Percentiles rank a stretch among this genome's conserved stretches.
These are phyloP conservation scores for Teratosphaeria gauchensis DNA, from an alignment of 2,329 filamentous ascomycete genomes.

Conservation along the genomic window DNA sequence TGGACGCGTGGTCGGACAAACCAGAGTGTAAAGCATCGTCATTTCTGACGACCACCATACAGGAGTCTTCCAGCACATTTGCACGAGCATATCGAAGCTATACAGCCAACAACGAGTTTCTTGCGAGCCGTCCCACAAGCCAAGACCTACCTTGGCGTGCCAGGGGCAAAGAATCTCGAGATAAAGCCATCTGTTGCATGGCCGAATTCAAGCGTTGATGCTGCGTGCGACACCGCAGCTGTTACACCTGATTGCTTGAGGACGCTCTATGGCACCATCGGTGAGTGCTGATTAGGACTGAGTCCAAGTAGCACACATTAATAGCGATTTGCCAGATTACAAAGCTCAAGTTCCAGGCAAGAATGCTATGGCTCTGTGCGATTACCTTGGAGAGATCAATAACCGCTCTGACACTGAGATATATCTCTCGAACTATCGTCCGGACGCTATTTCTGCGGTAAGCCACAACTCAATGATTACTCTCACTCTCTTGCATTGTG, in stretches of 20 bases:
- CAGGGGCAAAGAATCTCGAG: background rate
- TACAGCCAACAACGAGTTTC: slow-evolving; percentile 44
- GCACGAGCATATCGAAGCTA: slow-evolving; percentile 44
- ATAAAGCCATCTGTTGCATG: background rate
- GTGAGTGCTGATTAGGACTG: background rate
- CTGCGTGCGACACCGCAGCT: slow-evolving; percentile 19
- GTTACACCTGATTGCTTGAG: slow-evolving; percentile 45
- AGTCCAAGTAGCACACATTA: background rate
- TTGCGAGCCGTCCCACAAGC: background rate
- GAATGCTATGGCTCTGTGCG: slow-evolving; percentile 35
- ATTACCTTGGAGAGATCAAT: slow-evolving; percentile 36
- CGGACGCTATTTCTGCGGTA: slow-evolving; percentile 41
- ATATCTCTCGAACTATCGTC: slow-evolving; percentile 48
- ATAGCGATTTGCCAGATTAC: slow-evolving; percentile 30
- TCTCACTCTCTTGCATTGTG: too few species aligned
- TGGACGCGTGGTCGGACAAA: too few species aligned
- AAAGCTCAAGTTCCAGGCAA: slow-evolving; percentile 30
- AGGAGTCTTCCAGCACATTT: slow-evolving; percentile 42
- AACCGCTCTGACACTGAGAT: slow-evolving; percentile 43
- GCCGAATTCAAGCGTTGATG: slow-evolving; percentile 19
- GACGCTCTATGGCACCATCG: slow-evolving; percentile 41
- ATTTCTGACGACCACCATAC: background rate
- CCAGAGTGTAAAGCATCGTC: too few species aligned
- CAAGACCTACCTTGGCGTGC: background rate
- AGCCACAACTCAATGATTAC: background rate